These are phyloP conservation scores for Pseudozyma pruni DNA, from an alignment of 1,284 basidiomycete genomes.

Conservation along the genomic window DNA sequence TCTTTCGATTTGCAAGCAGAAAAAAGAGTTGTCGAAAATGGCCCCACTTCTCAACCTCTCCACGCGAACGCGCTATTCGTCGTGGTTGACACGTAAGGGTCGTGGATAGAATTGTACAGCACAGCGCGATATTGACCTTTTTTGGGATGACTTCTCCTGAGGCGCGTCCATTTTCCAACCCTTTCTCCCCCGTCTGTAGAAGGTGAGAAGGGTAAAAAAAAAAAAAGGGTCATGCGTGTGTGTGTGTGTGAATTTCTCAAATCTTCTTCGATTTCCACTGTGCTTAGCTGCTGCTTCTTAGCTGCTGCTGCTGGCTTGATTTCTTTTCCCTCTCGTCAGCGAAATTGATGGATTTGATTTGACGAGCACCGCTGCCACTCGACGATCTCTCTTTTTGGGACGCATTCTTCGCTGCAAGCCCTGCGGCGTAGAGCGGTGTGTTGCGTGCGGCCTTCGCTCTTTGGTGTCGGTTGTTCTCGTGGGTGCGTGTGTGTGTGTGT, in stretches of 20 bases:
- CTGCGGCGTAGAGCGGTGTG: no score
- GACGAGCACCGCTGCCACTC: slow-evolving; percentile 19
- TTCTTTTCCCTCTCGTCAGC: no score
- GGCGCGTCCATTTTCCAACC: neutral
- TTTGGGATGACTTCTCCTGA: neutral
- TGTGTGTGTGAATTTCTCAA: slow-evolving; percentile 1
- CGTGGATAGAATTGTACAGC: no score
- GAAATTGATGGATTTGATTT: no score
- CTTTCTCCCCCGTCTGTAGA: no score
- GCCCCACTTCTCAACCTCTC: slow-evolving; percentile 5
- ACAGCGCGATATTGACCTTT: neutral
- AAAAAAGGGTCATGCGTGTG: neutral
- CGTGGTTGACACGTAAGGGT: neutral
- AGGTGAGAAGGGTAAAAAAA: no score
- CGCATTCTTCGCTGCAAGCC: no score
- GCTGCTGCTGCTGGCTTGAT: neutral
- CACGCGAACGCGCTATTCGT: slow-evolving; percentile 13
- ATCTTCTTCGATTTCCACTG: neutral
- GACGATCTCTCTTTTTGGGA: slow-evolving; percentile 19
- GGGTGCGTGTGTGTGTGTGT: slow-evolving; percentile 1
- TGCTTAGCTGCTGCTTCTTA: neutral
- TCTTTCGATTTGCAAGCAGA: slow-evolving; percentile 3
- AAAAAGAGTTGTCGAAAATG: slow-evolving; percentile 7
- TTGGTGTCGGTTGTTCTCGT: neutral
- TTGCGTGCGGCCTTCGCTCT: neutral